Conservation (phyloP, 257 asterid species). For the Solanum peruvianum region DNA sequence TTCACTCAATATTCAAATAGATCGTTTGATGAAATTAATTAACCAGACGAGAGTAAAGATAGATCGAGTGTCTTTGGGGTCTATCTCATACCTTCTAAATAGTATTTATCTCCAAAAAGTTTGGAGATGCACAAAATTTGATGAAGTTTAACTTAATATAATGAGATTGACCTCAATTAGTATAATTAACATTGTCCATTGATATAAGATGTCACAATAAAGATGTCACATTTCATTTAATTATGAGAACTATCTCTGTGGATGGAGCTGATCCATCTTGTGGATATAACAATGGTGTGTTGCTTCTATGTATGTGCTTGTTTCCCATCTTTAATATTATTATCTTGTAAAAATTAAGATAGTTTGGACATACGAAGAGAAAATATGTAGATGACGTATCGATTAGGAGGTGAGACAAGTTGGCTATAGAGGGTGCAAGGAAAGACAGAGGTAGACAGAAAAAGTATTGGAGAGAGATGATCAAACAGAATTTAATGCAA, state of each 20-base stretch:
- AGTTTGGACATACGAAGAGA: not conserved
- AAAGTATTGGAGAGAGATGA: not conserved
- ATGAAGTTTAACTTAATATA: not conserved
- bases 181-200: too few species aligned
- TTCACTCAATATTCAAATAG: too few species aligned
- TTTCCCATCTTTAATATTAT: not conserved
- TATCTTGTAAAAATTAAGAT: not conserved
- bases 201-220: not conserved
- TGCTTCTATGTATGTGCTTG: not conserved
- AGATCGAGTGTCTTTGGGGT: not conserved
- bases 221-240: not conserved
- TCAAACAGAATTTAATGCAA: too few species aligned
- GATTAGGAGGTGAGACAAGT: not conserved
- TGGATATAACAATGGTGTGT: constrained; percentile 36
- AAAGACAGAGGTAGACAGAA: not conserved
- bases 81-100: not conserved
- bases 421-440: not conserved
- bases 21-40: not conserved
- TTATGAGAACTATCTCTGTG: constrained; percentile 24
- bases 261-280: constrained; percentile 46
- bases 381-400: not conserved
- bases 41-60: not conserved
- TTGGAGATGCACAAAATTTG: too few species aligned
- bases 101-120: not conserved
- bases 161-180: not conserved